Base-by-base conservation (phyloP, 176 grass and related monocot species). In the Triticum dicoccoides region DNA sequence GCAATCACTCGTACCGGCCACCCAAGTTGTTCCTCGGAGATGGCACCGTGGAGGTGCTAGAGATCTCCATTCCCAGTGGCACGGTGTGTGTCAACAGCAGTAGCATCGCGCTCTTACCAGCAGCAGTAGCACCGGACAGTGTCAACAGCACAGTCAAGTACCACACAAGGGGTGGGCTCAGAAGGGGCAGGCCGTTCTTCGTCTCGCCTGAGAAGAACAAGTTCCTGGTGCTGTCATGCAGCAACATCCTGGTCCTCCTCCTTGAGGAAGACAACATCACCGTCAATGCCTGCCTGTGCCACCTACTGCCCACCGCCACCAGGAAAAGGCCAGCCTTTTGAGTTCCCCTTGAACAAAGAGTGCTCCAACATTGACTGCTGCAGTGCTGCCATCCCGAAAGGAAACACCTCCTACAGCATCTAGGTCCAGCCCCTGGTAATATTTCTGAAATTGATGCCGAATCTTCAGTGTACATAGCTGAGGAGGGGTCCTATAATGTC, bases 1-100 rank as follows among this genome's bases (percentile, higher is more conserved):
- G 33, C 33, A 3, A 34, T 34, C 33, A 34, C 33, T 34, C 33
- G 33, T 34, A 61, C 33, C 33, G 42, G 14, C 80, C 87, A 1
- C 89, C 89, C 20, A 94, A 65, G 69, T 75, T 92, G 33, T 84
- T 88, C 88, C 87, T 92, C 5, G 82, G 79, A 27, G 81, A 80
- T 11, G 47, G 61, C 85, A 80, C 86, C 3, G 51, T 86, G 1
- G 59, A 90, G 56, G 82, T 95, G 24, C 11, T 88, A 2, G 70
- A 90, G 15, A 86, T 95, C 38, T 72, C 42, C 23, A 34, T 91
- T 47, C 23, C 21, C 1, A n/a, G 7, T 2, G 79, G 68, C 34
- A 87, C 70, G 8, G 72, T 79, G 38, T 64, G 67, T 66, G 77
- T 92, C 38, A 90, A 75, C 39, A 86, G 70, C 82, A 82, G 69